Percentiles rank a stretch among this genome's conserved stretches.
These are phyloP conservation scores for Ophiostoma montium DNA, from an alignment of 2,329 filamentous ascomycete species.

Conservation along the genomic window DNA sequence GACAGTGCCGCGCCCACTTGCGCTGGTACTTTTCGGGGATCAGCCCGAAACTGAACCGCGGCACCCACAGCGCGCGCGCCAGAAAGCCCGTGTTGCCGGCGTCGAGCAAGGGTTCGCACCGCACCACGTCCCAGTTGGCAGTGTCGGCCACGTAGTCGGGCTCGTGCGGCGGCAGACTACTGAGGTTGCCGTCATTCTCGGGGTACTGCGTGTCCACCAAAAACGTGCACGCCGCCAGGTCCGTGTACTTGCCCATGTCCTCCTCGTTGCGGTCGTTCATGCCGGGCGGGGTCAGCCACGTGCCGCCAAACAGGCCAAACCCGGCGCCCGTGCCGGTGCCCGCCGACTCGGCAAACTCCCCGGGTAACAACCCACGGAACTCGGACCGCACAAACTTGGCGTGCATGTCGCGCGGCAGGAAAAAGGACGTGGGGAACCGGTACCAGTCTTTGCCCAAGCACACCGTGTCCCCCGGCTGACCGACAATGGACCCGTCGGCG, in stretches of 20 bases:
- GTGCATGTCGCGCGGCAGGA: conserved; percentile 67
- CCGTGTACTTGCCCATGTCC: conserved; percentile 74
- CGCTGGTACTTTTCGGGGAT: conserved; percentile 57
- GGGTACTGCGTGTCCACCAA: conserved; percentile 79
- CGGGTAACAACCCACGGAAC: conserved; percentile 77
- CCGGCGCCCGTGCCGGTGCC: conserved; percentile 46
- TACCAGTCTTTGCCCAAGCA: conserved; percentile 98
- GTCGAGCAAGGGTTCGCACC: conserved; percentile 72
- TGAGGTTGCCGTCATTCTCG: conserved; percentile 23
- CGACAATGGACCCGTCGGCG: conserved; percentile 28
- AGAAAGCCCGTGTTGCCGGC: conserved; percentile 57
- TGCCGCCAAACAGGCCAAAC: conserved; percentile 66
- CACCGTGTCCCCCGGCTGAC: conserved; percentile 51
- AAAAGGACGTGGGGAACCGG: conserved; percentile 86
- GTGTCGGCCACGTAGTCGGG: conserved; percentile 65
- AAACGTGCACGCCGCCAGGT: conserved; percentile 63
- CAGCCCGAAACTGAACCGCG: conserved; percentile 50
- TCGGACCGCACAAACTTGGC: conserved; percentile 86
- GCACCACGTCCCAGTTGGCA: conserved; percentile 62
- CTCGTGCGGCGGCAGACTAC: conserved; percentile 48
- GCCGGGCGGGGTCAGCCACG: conserved; percentile 65
- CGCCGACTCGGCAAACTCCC: conserved; percentile 79
- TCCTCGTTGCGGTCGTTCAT: conserved; percentile 90
- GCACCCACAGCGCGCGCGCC: conserved; percentile 70
- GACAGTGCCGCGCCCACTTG: conserved; percentile 79